These are phyloP conservation scores for Lepraria neglecta DNA, from an alignment of 495 filamentous ascomycete species.

Conservation along the genomic window DNA sequence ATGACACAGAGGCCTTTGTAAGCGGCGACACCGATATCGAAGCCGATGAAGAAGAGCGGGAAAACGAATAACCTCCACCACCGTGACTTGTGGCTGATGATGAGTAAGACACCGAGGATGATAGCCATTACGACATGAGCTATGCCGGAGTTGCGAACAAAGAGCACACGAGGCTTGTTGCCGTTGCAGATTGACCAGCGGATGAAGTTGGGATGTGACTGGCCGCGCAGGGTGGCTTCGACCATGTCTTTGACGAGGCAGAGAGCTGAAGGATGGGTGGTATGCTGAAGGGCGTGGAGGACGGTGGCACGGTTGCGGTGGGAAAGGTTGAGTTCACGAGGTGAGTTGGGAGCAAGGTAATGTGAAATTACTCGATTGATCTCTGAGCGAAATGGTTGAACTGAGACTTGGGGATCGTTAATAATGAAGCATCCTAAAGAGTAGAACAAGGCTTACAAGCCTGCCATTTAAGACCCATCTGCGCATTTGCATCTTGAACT, in stretches of 20 bases:
- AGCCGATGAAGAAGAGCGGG: conserved; percentile 55
- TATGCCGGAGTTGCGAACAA: conserved; percentile 56
- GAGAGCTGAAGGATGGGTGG: conserved; percentile 68
- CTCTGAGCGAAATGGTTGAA: conserved; percentile 69
- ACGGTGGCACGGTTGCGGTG: conserved; percentile 49
- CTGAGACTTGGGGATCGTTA: conserved; percentile 20
- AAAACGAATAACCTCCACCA: conserved; percentile 56
- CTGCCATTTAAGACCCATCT: conserved; percentile 25
- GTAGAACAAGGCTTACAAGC: conserved; percentile 9
- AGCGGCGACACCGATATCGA: conserved; percentile 58
- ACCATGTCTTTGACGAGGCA: conserved; percentile 42
- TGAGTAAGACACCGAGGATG: conserved; percentile 48
- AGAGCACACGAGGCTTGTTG: conserved; percentile 59
- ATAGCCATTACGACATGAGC: conserved; percentile 44
- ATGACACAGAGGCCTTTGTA: conserved; percentile 70
- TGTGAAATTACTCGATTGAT: conserved; percentile 60
- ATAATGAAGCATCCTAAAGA: neutral
- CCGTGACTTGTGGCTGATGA: conserved; percentile 49
- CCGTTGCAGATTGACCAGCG: conserved; percentile 76
- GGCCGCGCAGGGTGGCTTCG: conserved; percentile 56
- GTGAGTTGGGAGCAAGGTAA: conserved; percentile 55
- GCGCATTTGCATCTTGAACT: conserved; percentile 21
- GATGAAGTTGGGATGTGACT: conserved; percentile 75
- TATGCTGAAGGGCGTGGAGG: conserved; percentile 61
- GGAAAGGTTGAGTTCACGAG: conserved; percentile 68